phyloP scores from a whole-genome alignment of 257 asterid species.

The Rhazya stricta region DNA sequence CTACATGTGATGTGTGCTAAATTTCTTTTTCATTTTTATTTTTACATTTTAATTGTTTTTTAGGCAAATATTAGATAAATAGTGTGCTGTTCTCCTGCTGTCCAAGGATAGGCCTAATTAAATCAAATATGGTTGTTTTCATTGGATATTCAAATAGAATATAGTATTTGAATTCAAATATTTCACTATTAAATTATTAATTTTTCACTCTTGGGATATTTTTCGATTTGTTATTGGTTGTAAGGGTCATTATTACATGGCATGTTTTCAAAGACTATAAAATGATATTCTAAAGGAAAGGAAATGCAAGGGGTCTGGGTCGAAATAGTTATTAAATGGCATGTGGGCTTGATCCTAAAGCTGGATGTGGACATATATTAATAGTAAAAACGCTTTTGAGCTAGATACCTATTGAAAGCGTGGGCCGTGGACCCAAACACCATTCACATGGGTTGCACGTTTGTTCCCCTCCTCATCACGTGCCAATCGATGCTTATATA shows the following conservation, averaged over 20 bases:
- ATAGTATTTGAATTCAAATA: conserved; percentile 1
- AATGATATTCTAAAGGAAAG: not conserved
- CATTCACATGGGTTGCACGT: conserved; percentile 66
- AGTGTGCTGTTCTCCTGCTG: conserved; percentile 57
- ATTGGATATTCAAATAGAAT: conserved; percentile 16
- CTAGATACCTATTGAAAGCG: conserved; percentile 31
- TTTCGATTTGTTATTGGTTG: conserved; percentile 2
- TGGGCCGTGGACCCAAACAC: conserved; percentile 54
- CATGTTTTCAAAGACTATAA: conserved; percentile 24
- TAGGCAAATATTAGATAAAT: conserved; percentile 30
- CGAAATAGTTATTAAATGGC: conserved; percentile 1
- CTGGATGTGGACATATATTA: conserved; percentile 21
- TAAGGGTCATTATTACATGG: conserved; percentile 26
- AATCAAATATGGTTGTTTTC: conserved; percentile 21
- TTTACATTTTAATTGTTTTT: conserved; percentile 11
- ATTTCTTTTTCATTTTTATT: conserved; percentile 9
- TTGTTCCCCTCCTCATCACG: conserved; percentile 43
- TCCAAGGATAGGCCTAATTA: conserved; percentile 39
- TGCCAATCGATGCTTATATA: conserved; percentile 38
- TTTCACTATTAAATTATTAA: no score
- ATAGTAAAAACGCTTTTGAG: conserved; percentile 22
- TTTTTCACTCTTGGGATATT: not conserved
- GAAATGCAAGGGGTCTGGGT: conserved; percentile 14
- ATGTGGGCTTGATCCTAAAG: conserved; percentile 28
- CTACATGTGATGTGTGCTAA: conserved; percentile 43